Base-by-base conservation (phyloP, 192 early-diverging fungal species). In the Coemansia sp. region DNA sequence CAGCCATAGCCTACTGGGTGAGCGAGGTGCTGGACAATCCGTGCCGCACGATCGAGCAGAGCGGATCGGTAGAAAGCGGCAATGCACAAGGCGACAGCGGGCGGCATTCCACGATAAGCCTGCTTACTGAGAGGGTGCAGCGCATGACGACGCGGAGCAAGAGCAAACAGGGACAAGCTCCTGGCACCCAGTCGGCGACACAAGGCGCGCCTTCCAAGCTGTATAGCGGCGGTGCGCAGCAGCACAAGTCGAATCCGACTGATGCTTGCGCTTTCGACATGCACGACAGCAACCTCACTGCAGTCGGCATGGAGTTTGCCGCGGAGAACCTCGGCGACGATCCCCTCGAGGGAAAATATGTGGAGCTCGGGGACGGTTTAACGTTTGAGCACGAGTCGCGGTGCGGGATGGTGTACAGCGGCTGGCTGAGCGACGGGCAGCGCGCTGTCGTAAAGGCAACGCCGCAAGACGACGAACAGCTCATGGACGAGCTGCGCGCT, bases 21-120 rank as follows among this genome's bases (percentile, higher is more conserved):
- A 10, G 31, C n/a, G 51, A 53, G 51, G 51, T 25, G 18, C 51
- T 53, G 3, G 18, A 32, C 28, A 53, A 53, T 16, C 51, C 51
- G 12, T 27, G 22, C 11, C 28, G 31, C 16, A 53, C 51, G 18
- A 29, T 53, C 5, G 33, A 35, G 33, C 33, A 12, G 33, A 9
- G 2, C 14, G 14, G 33, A 2, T 14, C 33, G 7, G 33, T 35
- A 12, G 8, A 35, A 12, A 12, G 7, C 33, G 33, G 33, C 33
- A 35, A 35, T 14, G 14, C 33, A 14, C 33, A 8, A 35, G 14
- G 33, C 0, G 33, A 12, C 8, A 35, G 33, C 33, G 33, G 33
- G 33, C 33, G n/a, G n/a, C n/a, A n/a, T n/a, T n/a, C n/a, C n/a
- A n/a, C n/a, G n/a, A n/a, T n/a, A n/a, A n/a, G n/a, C n/a, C n/a